Evolutionary conservation across 495 filamentous ascomycete species (phyloP).

Genomic region (Penicillium flavigenum): DNA sequence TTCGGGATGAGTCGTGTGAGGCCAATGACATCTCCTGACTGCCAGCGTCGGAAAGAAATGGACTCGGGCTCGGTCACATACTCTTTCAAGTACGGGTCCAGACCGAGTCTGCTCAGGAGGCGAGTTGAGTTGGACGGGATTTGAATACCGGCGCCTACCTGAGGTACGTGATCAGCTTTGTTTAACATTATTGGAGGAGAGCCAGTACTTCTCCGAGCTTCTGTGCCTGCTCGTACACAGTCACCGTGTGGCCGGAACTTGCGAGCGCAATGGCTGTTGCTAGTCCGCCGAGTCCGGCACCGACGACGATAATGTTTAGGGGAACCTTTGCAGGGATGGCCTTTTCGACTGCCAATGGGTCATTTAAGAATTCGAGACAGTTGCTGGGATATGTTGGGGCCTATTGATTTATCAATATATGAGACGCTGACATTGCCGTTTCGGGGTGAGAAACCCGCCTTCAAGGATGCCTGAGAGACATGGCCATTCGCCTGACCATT

Average conservation of each 20-base stretch:
- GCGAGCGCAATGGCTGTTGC: constrained; percentile 50
- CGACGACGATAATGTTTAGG: constrained; percentile 42
- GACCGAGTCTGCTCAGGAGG: constrained; percentile 43
- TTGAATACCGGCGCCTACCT: constrained; percentile 61
- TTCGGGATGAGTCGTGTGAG: constrained; percentile 37
- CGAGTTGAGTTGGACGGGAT: constrained; percentile 54
- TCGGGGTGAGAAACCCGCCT: neutral
- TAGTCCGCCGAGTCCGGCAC: constrained; percentile 37
- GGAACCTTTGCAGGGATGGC: neutral
- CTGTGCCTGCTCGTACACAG: constrained; percentile 47
- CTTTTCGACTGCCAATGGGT: neutral
- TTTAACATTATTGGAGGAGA: neutral
- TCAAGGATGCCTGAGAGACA: neutral
- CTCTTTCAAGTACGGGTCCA: constrained; percentile 33
- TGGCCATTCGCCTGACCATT: neutral
- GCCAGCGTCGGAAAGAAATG: constrained; percentile 45
- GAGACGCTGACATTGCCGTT: neutral
- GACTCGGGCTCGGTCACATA: constrained; percentile 36
- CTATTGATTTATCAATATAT: neutral
- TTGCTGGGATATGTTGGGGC: constrained; percentile 9
- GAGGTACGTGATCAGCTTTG: neutral
- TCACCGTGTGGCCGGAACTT: constrained; percentile 44
- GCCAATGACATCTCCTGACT: constrained; percentile 41
- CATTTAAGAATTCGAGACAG: neutral
- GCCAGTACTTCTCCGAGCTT: constrained; percentile 34